Conservation (phyloP, 768 basidiomycete genomes). For the Termitomyces sp. region DNA sequence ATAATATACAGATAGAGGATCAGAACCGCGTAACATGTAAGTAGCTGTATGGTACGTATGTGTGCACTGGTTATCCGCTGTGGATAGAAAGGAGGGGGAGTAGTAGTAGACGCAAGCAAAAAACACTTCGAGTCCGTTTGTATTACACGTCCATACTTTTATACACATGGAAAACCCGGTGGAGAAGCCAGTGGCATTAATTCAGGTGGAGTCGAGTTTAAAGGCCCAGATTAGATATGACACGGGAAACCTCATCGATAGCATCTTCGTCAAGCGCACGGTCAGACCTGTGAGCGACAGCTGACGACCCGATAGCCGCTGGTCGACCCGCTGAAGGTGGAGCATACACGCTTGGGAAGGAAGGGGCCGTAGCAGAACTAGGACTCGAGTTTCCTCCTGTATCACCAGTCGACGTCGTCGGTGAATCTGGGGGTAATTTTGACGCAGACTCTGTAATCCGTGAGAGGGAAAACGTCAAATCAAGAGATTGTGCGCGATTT, state of each 20-base stretch:
- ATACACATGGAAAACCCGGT: slow-evolving; percentile 12
- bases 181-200: slow-evolving; percentile 3
- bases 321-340: slow-evolving; percentile 36
- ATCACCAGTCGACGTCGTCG: slow-evolving; percentile 73
- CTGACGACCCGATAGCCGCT: slow-evolving; percentile 40
- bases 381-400: slow-evolving; percentile 78
- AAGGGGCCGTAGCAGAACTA: slow-evolving; percentile 73
- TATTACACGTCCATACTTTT: slow-evolving; percentile 19
- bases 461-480: slow-evolving; percentile 81
- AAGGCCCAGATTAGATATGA: slow-evolving; percentile 73
- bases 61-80: slow-evolving; percentile 20
- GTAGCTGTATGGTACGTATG: slow-evolving; percentile 19
- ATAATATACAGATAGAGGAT: slow-evolving; percentile 40
- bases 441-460: slow-evolving; percentile 69
- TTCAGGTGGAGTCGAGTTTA: slow-evolving; percentile 26
- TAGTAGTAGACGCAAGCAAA: slow-evolving; percentile 10
- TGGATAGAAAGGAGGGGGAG: slow-evolving; percentile 11
- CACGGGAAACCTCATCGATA: slow-evolving; percentile 70
- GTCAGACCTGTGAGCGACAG: slow-evolving; percentile 39
- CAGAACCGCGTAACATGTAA: slow-evolving; percentile 32
- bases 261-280: slow-evolving; percentile 50
- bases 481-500: slow-evolving; percentile 87
- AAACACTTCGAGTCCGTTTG: slow-evolving; percentile 14
- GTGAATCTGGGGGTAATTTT: slow-evolving; percentile 67
- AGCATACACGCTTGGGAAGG: slow-evolving; percentile 83